Evolutionary conservation across 805 yeast genomes (phyloP), one percentile per base, ranked within the genome.

Genomic region (Saccharomyces paradoxus): DNA sequence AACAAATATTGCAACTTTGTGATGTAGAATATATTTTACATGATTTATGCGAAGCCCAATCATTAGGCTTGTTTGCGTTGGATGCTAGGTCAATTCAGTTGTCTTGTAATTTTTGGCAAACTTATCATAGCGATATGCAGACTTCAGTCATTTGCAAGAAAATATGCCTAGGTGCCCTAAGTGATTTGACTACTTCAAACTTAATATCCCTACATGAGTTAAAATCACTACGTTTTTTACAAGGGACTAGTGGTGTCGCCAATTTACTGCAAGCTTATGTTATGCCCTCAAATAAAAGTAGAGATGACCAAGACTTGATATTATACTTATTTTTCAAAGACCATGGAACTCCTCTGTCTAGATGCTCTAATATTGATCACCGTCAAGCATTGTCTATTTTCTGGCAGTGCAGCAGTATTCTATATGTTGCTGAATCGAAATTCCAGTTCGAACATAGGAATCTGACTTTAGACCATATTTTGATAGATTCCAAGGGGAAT

Each of bases 361-460:
- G 47, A 10, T 32, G 51, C 1, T 49, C 48, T 2, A 48, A 64
- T 5, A 47, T 49, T 8, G 60, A 59, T 27, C 65, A 69, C 67
- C 49, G 63, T 7, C 63, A 64, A 50, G 62, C 63, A 13, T 46
- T 64, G 17, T 72, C 63, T 9, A 75, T 86, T 1, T 83, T 86
- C 60, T 78, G 83, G 81, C 76, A 75, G 56, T 70, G 82, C 27
- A 81, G 74, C 1, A 66, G 71, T n/a, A 67, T 74, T 4, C 67
- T 86, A 27, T 76, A 79, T 27, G 68, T 68, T 9, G 84, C 81
- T 1, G 90, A 86, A 65, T 66, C 71, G 14, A 63, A 70, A 41
- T 71, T 72, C 56, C 73, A 77, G 56, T 85, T 85, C 67, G 91
- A 86, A 67, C 92, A 86, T 62, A 74, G 92, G 49, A 88, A 86